These are phyloP conservation scores for Serpula lacrymans DNA, from an alignment of 768 basidiomycete genomes.

Conservation along the genomic window DNA sequence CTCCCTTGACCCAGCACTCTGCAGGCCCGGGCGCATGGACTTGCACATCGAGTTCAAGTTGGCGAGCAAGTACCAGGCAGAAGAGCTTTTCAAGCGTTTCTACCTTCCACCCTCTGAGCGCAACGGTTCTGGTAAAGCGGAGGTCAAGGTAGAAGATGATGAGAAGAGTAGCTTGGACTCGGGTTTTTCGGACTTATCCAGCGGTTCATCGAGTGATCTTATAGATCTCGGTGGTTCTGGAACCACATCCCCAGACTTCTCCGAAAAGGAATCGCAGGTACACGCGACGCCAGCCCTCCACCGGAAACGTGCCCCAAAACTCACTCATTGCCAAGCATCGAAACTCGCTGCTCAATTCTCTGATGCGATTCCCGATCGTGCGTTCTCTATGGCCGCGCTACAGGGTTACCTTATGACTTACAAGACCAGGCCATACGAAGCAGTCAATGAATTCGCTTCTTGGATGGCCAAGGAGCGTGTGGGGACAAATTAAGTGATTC, in stretches of 20 bases:
- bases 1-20: conserved; percentile 69
- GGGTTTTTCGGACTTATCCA: neutral
- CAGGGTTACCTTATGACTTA: conserved; percentile 68
- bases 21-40: conserved; percentile 79
- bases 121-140: neutral
- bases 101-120: conserved; percentile 42
- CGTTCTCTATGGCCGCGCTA: conserved; percentile 39
- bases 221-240: conserved; percentile 13
- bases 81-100: conserved; percentile 64
- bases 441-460: conserved; percentile 39
- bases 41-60: conserved; percentile 73
- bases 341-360: conserved; percentile 57
- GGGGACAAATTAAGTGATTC: neutral
- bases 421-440: conserved; percentile 57
- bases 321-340: conserved; percentile 37
- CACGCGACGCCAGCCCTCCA: conserved; percentile 19
- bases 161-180: neutral
- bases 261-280: conserved; percentile 23
- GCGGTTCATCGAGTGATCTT: conserved; percentile 7
- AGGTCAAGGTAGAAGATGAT: neutral
- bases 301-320: conserved; percentile 32
- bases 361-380: conserved; percentile 45
- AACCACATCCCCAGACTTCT: conserved; percentile 15
- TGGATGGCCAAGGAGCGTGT: conserved; percentile 50
- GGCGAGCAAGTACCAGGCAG: conserved; percentile 67